Evolutionary conservation across 2,329 filamentous ascomycete species (phyloP), one percentile per base, ranked within the genome.

Genomic region (Colletotrichum chrysophilum): DNA sequence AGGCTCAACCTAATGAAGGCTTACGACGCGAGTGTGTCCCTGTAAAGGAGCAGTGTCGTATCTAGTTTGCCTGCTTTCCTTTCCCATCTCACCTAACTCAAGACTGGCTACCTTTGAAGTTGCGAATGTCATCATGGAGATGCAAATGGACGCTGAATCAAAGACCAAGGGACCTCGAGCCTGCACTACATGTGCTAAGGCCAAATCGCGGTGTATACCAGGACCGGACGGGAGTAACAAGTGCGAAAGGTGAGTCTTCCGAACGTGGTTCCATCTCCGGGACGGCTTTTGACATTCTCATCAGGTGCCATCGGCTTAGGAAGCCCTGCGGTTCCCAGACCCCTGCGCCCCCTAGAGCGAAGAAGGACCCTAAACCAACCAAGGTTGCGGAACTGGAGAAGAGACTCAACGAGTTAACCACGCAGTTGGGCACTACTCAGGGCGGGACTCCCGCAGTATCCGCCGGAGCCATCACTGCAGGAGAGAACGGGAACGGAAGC

Each of bases 361-460:
- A 88, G 79, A 89, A 87, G 79, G 83, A 84, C 24, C 84, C 85
- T 56, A 88, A 87, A 80, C 83, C 87, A 18, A 89, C 87, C 21
- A 83, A 88, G 62, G 88, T 90, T 55, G 85, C 88, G 21, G 88
- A 89, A 80, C 83, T 90, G 13, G 88, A 90, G 80, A 87, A 86
- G 79, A 84, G 88, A 2, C 83, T 90, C 2, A 85, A 89, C 74
- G 87, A 89, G 79, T 82, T 90, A 71, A 88, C 87, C 4, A 86
- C 86, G 2, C 86, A 87, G 66, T 83, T 89, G 56, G 83, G 85
- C 4, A 79, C 79, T 13, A 79, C 78, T 36, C 66, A 73, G 69
- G 56, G 21, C 70, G 76, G 26, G 71, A 28, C 60, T 56, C 13
- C 72, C 30, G 24, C 38, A 32, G 16, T 30, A 21, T n/a, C 62